Evolutionary conservation across 2,329 filamentous ascomycete species (phyloP), one percentile per base, ranked within the genome.

Genomic region (Diaporthe helianthi): DNA sequence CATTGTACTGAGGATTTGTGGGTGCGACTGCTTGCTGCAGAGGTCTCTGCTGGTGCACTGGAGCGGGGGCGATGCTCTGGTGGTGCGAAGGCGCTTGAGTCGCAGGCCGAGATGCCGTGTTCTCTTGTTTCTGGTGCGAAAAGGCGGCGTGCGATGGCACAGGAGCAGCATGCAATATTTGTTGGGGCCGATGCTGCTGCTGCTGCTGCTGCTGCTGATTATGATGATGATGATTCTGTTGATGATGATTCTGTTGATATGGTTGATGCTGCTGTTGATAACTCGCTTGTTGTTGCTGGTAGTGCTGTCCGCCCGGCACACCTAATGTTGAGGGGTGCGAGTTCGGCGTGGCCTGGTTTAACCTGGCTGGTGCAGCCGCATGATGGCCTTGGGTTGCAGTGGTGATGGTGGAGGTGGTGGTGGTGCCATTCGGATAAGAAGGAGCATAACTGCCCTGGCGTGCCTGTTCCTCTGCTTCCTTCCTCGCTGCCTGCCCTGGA

Each of bases 401-500:
- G 17, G 67, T 47, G 22, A n/a, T n/a, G n/a, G n/a, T n/a, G n/a
- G n/a, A n/a, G n/a, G n/a, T n/a, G n/a, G n/a, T 41, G 9, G 67
- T 60, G 17, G 67, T 47, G 22, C 69, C 67, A 17, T 69, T 72
- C 22, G 44, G 26, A 52, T 70, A 68, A 47, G 36, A 49, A 19
- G 69, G 51, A 10, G 58, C 51, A 49, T 68, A 74, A 65, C 71
- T 76, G 71, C 84, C 83, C 72, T 89, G 84, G 46, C 86, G 83
- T 3, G 87, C 87, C 55, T 87, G 84, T 77, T 90, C 88, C 75
- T 91, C 89, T 0, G 89, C 88, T 76, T 90, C 89, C 72, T 90
- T 91, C 26, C 89, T 83, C 0, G 89, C 89, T n/a, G 89, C 89
- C 76, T 92, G 89, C 1, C 88, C 91, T 0, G 93, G 93, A 0